Base-by-base conservation (phyloP, 805 yeast species). In the Huiozyma naganishii region DNA sequence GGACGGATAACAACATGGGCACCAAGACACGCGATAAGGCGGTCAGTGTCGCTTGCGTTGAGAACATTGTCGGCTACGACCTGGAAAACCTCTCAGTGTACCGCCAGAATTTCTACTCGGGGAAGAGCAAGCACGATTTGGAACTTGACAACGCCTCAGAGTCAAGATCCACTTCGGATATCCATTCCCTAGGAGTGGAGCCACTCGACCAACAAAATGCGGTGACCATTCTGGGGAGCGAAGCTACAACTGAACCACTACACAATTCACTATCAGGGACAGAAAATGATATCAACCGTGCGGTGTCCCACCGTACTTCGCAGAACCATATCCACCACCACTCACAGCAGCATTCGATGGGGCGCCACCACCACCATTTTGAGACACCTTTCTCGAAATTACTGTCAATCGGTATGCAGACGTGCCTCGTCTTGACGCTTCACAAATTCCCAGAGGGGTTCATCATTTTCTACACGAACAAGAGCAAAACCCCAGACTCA, bases 381-480 rank as follows among this genome's bases (percentile, higher is more conserved):
- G 79, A 77, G 45, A 78, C 95, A 0, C 89, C 92, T 1, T 66
- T 81, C 12, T 80, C 94, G 0, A 72, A 85, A 45, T 65, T 90
- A n/a, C 64, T 90, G 8, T 76, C 95, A 5, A 87, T 90, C 45
- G 97, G 96, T 4, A 61, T 92, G 23, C 97, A 92, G 61, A 90
- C 97, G 0, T 79, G 89, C 6, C 60, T 89, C 41, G 97, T 95
- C 0, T 77, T 90, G 29, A 76, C 94, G 0, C 64, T 92, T 29
- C 98, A 90, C 65, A 89, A 92, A 59, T 71, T 90, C 27, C 98
- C 98, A 0, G 98, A 90, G 64, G 98, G 98, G 0, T 85, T 90
- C 55, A 79, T 90, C 43, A 82, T 94, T 39, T 90, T 76, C 59
- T 63, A 61, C 42, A 61, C 83, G 83, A 32, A 88, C 92, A 46